A percentile compares a stretch with the other conserved stretches of the same genome.
These are phyloP conservation scores for Macadamia integrifolia DNA, from an alignment of 164 flowering plant species.

Conservation along the genomic window DNA sequence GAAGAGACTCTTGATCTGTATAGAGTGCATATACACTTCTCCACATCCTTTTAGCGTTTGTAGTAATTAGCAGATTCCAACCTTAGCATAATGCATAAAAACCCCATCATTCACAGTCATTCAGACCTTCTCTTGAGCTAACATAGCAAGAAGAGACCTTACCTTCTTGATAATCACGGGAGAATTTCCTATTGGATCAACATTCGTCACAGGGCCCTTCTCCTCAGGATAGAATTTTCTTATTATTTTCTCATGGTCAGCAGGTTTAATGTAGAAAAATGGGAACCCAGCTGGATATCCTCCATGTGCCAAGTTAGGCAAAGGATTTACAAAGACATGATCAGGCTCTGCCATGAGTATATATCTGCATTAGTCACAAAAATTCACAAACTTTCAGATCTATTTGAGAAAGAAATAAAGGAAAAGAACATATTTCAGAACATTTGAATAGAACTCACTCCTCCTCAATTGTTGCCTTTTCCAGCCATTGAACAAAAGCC, in stretches of 20 bases:
- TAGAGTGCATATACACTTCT: no score
- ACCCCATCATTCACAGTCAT: background rate
- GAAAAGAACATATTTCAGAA: background rate
- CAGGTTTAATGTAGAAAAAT: conserved; percentile 86
- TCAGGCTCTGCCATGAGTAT: conserved; percentile 98
- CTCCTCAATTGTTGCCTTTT: conserved; percentile 77
- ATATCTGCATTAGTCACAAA: conserved; percentile 50
- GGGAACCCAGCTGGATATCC: conserved; percentile 75
- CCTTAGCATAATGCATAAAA: background rate
- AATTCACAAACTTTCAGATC: conserved; percentile 6
- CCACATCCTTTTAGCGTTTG: no score
- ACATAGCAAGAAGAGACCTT: conserved; percentile 8
- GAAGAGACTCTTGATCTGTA: no score
- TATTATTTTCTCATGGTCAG: conserved; percentile 53
- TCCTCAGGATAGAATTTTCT: conserved; percentile 85
- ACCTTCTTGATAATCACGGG: conserved; percentile 96
- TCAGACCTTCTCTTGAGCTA: background rate
- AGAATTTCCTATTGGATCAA: conserved; percentile 98
- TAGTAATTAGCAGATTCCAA: background rate
- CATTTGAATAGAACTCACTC: conserved; percentile 54
- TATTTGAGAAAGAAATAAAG: background rate
- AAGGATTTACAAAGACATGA: conserved; percentile 75
- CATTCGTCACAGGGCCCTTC: conserved; percentile 70
- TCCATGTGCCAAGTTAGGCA: conserved; percentile 79
- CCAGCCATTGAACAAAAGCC: conserved; percentile 99